Base-by-base conservation (phyloP, 1,139 yeast species). In the Yamadazyma songkhlaensis region DNA sequence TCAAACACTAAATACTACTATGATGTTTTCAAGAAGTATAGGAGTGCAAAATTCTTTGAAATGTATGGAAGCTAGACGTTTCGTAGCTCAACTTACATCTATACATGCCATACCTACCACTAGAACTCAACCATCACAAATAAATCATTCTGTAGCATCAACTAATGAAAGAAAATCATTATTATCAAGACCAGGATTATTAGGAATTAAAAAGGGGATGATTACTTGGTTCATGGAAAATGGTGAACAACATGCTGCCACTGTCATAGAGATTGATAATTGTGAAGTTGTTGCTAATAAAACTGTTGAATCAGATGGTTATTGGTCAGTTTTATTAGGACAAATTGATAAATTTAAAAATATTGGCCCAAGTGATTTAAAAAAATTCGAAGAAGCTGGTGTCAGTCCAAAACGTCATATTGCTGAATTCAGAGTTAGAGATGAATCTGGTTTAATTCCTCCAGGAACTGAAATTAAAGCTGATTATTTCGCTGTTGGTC, bases 161-260 rank as follows among this genome's bases (percentile, higher is more conserved):
- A 74, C 83, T 24, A 77, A 82, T 52, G 61, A 67, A 40, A 77
- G 96, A 57, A 82, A 79, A 58, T 72, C 79, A 57, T 68, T 88
- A 32, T 78, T 89, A 25, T 62, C 66, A 30, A 79, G 98, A 60
- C 82, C 96, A 6, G 98, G 98, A 7, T 66, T 88, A 28, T 65
- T 90, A 22, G 95, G 95, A 0, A 67, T 79, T 45, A 92, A 92
- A 57, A 70, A 84, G 45, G 97, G 97, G 14, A 90, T 92, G 97
- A 81, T 89, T 39, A 79, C 95, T 9, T 86, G 81, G 77, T 92
- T 77, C 57, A 74, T 78, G 27, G 74, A 74, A 28, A 68, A 72
- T 4, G 96, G 96, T n/a, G 70, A 71, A 40, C 79, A 81, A 43
- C 62, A 70, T 34, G 88, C 89, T 7, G 89, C 88, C 35, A 94